Percentiles rank a stretch among this genome's conserved stretches.
Conservation (phyloP, 495 filamentous ascomycete genomes). For the Penicillium goetzii region DNA sequence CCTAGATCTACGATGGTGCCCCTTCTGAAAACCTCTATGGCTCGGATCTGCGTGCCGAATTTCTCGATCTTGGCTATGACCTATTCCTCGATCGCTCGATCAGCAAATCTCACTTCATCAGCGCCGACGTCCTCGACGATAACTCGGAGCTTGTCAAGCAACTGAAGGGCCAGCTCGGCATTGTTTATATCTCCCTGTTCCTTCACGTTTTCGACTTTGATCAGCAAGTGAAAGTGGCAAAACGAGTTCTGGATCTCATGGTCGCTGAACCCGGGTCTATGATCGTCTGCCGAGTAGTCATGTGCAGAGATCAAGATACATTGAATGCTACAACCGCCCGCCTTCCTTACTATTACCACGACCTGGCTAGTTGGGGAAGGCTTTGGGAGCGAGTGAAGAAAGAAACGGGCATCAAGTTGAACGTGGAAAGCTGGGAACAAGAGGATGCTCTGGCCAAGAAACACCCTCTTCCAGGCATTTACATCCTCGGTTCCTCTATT, state of each 20-base stretch:
- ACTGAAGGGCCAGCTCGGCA: background rate
- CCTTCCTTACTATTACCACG: slow-evolving; percentile 41
- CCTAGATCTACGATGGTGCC: background rate
- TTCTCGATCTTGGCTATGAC: background rate
- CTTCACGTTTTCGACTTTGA: background rate
- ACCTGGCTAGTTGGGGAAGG: slow-evolving; percentile 39
- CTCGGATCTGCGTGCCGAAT: background rate
- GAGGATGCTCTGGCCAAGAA: slow-evolving; percentile 12
- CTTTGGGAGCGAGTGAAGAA: slow-evolving; percentile 52
- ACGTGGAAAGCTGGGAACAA: slow-evolving; percentile 32
- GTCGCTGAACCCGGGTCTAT: slow-evolving; percentile 33
- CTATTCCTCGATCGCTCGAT: background rate
- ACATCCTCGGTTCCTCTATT: background rate
- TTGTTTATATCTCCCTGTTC: background rate
- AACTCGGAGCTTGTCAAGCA: background rate
- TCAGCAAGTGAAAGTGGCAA: background rate
- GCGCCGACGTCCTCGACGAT: background rate
- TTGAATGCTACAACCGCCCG: slow-evolving; percentile 23
- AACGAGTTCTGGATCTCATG: slow-evolving; percentile 15
- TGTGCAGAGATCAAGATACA: slow-evolving; percentile 33
- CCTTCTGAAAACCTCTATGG: background rate
- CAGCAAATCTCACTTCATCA: background rate
- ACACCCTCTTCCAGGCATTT: slow-evolving; percentile 10
- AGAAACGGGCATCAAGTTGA: slow-evolving; percentile 40
- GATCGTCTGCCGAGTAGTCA: slow-evolving; percentile 45